Base-by-base conservation (phyloP, 2,329 filamentous ascomycete genomes). In the Aspergillus neotritici region DNA sequence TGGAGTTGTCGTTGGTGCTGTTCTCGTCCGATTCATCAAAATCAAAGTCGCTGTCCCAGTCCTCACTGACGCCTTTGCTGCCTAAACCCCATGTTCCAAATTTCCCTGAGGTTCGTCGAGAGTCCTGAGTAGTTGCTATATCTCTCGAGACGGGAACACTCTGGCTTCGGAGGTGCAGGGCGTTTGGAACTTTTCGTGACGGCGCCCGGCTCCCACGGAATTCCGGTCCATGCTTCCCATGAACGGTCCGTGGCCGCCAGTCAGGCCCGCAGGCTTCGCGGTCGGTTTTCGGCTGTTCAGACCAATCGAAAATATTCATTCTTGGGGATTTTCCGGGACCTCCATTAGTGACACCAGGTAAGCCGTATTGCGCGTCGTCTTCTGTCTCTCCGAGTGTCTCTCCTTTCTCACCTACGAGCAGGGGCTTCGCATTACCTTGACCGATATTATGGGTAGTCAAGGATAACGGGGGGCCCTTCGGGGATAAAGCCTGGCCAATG, bases 1-100 rank as follows among this genome's bases (percentile, higher is more conserved):
- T 54, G 29, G 52, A 49, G 67, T 61, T 70, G 72, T 78, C 63
- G 37, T 59, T 62, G 35, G 69, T 62, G 15, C 67, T 40, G 16
- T 47, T 57, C 16, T 76, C 72, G 17, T 71, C 66, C 10, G 67
- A 60, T 37, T 80, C 77, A 15, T 77, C 76, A 60, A 83, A 83
- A 44, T 83, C 80, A 54, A 84, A 84, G 55, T 84, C 80, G 41
- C 80, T 79, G 54, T 83, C 80, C 80, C 80, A 84, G 57, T 84
- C 80, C 58, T 84, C 80, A 16, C 76, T 83, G 15, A 80, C 78
- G 36, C 76, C 79, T 56, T 84, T 83, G 60, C 74, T 80, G 13
- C 80, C 80, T 25, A 83, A 68, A n/a, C 78, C 78, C 80, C 80
- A 83, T 3, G 80, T 82, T 32, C 78, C 79, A 56, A 82, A 83